Evolutionary conservation across 1,284 basidiomycete species (phyloP), one percentile per base, ranked within the genome.

Genomic region (Ceratobasidium sp.): DNA sequence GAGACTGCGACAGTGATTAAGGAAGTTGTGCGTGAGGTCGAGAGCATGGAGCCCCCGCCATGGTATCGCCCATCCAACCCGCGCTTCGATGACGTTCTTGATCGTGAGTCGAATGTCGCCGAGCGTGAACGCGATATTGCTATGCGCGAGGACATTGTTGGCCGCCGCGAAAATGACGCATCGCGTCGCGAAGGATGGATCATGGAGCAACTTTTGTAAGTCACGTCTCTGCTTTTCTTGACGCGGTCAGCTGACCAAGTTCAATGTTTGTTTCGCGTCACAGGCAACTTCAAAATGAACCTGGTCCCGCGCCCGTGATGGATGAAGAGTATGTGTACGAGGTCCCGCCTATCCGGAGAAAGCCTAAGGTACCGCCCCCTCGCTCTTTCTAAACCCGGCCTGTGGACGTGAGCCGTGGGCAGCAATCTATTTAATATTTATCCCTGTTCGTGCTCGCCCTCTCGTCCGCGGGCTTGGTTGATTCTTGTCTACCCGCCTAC

Each of bases 201-300:
- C 80, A 93, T 94, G 92, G 93, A 94, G 78, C 93, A 94, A 79
- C 88, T 94, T 62, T 89, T 93, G 93, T 94, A 85, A 78, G 89
- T 85, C 33, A 36, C 36, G 24, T 78, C 1, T n/a, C 14, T 57
- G 48, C 45, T 27, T 50, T 45, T 65, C 14, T 24, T 59, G 36
- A 59, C 72, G 33, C 56, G 54, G 63, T 53, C 57, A 63, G 45
- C 60, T 62, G 57, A 63, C 56, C 33, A 24, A 62, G 48, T 67
- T 77, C 64, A n/a, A 19, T 74, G 51, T 74, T 75, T 48, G 67
- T 51, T 27, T 27, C 44, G 60, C 41, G 44, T 63, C 56, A 22
- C 45, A 93, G 93, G 80, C 83, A 87, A 76, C 86, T 93, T 77
- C 90, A 91, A 78, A 91, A 89, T 77, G 91, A 78, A 53, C 69